Evolutionary conservation across 2,329 filamentous ascomycete species (phyloP).

Genomic region (Truncatella angustata): DNA sequence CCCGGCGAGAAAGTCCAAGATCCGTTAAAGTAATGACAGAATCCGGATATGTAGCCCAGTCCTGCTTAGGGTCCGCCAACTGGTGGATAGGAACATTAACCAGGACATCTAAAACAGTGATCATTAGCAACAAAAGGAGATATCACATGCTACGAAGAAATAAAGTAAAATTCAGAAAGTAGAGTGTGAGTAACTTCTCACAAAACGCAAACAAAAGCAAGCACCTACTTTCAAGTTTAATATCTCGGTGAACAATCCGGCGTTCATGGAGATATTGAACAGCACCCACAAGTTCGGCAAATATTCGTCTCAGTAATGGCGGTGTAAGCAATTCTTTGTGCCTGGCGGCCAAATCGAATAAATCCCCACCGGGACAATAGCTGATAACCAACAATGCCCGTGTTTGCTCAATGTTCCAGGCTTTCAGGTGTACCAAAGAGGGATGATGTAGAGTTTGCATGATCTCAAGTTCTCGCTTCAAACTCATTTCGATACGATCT

Average conservation of each 20-base stretch:
- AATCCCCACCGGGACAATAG: conserved; percentile 90
- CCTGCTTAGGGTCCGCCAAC: conserved; percentile 58
- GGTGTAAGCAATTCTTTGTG: conserved; percentile 68
- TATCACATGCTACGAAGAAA: not conserved
- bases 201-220: conserved; percentile 1
- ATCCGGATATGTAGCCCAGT: conserved; percentile 76
- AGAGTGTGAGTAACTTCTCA: conserved; percentile 70
- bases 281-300: conserved; percentile 83
- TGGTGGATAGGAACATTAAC: conserved; percentile 75
- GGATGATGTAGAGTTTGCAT: conserved; percentile 86
- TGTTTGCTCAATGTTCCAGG: conserved; percentile 81
- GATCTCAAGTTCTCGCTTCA: conserved; percentile 94
- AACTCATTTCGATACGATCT: conserved; percentile 85
- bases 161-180: conserved; percentile 16
- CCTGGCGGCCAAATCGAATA: conserved; percentile 86
- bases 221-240: conserved; percentile 87
- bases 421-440: conserved; percentile 85
- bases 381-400: conserved; percentile 83
- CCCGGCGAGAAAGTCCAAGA: conserved; percentile 81
- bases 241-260: conserved; percentile 91
- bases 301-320: conserved; percentile 75
- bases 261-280: conserved; percentile 81
- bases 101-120: conserved; percentile 67
- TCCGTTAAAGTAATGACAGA: conserved; percentile 89
- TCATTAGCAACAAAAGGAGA: conserved; percentile 2